Conservation (phyloP, 495 filamentous ascomycete species). For the Penicillium egyptiacum region DNA sequence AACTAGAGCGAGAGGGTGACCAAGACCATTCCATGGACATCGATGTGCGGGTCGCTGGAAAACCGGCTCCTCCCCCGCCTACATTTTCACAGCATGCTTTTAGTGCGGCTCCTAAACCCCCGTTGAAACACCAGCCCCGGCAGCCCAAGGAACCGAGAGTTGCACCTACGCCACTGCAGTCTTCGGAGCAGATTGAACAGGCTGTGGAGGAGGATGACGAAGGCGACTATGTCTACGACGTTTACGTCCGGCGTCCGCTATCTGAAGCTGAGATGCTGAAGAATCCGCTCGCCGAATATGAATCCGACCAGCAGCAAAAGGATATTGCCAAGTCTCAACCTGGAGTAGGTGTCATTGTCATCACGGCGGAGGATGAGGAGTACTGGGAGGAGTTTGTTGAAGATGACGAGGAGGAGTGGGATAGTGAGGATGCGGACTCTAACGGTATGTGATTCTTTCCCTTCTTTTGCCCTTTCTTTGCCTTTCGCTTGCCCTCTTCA, state of each 20-base stretch:
- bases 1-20: constrained; percentile 32
- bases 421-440: constrained; percentile 62
- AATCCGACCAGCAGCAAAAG: constrained; percentile 35
- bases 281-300: constrained; percentile 35
- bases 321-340: constrained; percentile 33
- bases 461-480: not conserved
- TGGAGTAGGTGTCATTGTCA: constrained; percentile 58
- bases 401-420: constrained; percentile 55
- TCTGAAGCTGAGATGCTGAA: constrained; percentile 30
- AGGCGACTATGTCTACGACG: constrained; percentile 63
- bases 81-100: not conserved
- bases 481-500: not conserved
- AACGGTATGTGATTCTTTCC: constrained; percentile 46
- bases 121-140: constrained; percentile 41
- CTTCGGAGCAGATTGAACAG: constrained; percentile 8
- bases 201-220: constrained; percentile 42
- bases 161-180: constrained; percentile 8
- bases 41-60: not conserved
- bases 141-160: constrained; percentile 35
- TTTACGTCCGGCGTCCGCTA: constrained; percentile 54
- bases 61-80: not conserved
- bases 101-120: constrained; percentile 28
- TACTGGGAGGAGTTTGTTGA: constrained; percentile 59
- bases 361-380: constrained; percentile 57
- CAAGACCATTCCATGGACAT: constrained; percentile 24